Conservation (phyloP, 345 rosid genomes). For the Orychophragmus violaceus region DNA sequence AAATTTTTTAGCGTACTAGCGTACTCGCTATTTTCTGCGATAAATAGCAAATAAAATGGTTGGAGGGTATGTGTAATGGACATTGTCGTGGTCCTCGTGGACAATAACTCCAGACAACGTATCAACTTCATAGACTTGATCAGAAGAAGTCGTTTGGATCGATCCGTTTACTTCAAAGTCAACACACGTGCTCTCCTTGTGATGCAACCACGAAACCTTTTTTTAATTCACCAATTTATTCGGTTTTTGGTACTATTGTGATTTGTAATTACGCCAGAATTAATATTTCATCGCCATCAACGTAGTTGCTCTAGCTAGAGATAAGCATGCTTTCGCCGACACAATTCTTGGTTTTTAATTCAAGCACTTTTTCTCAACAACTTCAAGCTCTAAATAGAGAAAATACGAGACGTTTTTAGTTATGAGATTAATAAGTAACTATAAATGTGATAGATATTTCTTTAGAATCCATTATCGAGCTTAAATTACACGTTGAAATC, state of each 20-base stretch:
- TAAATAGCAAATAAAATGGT: neutral
- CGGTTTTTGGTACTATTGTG: neutral
- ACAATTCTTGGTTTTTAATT: neutral
- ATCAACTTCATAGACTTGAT: neutral
- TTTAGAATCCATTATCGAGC: neutral
- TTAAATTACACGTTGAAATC: neutral
- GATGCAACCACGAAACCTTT: slow-evolving; percentile 11
- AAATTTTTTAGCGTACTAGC: neutral
- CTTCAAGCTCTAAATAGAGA: too few species aligned
- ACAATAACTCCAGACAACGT: neutral
- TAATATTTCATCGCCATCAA: neutral
- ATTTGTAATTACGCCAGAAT: neutral
- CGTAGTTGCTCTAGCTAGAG: neutral
- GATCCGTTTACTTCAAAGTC: slow-evolving; percentile 20
- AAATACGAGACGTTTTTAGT: neutral
- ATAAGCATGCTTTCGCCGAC: slow-evolving; percentile 6
- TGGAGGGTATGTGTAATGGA: neutral
- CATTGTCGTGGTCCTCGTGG: neutral
- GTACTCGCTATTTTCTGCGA: neutral
- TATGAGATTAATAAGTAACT: neutral
- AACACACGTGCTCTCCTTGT: slow-evolving; percentile 8
- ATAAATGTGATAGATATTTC: neutral
- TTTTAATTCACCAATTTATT: neutral
- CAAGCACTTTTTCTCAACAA: too few species aligned
- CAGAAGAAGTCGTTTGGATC: slow-evolving; percentile 14